phyloP scores from a whole-genome alignment of 192 early-diverging fungal genomes.

The Chytriomyces hyalinus region DNA sequence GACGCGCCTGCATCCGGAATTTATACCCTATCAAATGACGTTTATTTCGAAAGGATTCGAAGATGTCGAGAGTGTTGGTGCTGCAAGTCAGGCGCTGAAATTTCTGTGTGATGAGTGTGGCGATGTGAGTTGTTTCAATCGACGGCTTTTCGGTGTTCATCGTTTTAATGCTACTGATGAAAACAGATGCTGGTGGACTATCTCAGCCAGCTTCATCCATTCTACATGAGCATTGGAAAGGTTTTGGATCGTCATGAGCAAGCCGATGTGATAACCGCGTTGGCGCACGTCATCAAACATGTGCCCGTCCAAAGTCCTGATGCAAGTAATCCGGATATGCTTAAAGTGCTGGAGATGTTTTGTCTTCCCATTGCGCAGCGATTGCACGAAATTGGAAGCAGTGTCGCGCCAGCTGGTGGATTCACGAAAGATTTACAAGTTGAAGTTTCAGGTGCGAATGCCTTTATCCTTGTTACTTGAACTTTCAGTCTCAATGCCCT shows the following conservation, averaged over 20 bases:
- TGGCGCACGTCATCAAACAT: constrained; percentile 86
- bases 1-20: constrained; percentile 87
- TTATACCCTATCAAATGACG: constrained; percentile 86
- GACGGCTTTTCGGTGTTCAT: no score
- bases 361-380: constrained; percentile 74
- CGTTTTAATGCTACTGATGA: no score
- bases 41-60: constrained; percentile 92
- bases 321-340: constrained; percentile 42
- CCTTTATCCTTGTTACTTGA: background rate
- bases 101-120: constrained; percentile 90
- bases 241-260: constrained; percentile 72
- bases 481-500: constrained; percentile 24
- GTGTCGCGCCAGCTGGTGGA: constrained; percentile 38
- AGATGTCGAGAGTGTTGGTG: constrained; percentile 80
- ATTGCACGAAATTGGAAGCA: constrained; percentile 63
- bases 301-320: constrained; percentile 58
- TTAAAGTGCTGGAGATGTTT: constrained; percentile 72
- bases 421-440: constrained; percentile 43
- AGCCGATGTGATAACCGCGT: constrained; percentile 82
- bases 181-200: constrained; percentile 74
- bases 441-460: constrained; percentile 35
- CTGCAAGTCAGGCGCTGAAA: constrained; percentile 85
- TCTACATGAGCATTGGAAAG: constrained; percentile 75
- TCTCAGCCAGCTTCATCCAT: constrained; percentile 78
- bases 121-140: constrained; percentile 60